These are phyloP conservation scores for Calonectria pseudoreteaudii DNA, from an alignment of 2,329 filamentous ascomycete genomes.

Conservation along the genomic window DNA sequence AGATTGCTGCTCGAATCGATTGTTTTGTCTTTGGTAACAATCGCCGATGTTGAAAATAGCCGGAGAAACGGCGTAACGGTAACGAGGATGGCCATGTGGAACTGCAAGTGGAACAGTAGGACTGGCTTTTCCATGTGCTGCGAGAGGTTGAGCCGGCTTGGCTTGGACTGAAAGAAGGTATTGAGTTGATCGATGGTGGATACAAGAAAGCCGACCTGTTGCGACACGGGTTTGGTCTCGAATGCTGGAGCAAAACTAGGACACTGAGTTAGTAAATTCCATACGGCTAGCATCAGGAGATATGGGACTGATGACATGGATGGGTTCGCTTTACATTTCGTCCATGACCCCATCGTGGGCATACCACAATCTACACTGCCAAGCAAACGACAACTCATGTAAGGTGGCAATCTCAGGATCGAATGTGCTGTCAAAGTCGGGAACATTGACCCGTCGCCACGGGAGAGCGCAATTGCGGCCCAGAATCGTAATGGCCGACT, in stretches of 20 bases:
- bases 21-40: not conserved
- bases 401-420: not conserved
- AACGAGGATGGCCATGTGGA: not conserved
- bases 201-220: not conserved
- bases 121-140: not conserved
- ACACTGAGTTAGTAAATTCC: not conserved
- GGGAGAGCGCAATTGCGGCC: not conserved
- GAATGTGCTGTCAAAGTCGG: not conserved
- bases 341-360: not conserved
- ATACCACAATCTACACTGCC: not conserved
- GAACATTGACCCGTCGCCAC: not conserved
- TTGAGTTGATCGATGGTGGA: not conserved
- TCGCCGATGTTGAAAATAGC: not conserved
- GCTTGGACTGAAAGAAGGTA: not conserved
- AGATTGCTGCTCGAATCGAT: not conserved
- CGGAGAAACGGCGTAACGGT: not conserved
- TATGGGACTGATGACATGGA: not conserved
- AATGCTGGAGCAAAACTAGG: not conserved
- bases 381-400: not conserved
- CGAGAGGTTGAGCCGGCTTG: not conserved
- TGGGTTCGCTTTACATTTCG: not conserved
- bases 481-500: not conserved
- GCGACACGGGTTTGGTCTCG: not conserved
- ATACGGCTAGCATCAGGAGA: not conserved
- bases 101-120: not conserved